phyloP scores from a whole-genome alignment of 768 basidiomycete species.

The Terana coerulea region DNA sequence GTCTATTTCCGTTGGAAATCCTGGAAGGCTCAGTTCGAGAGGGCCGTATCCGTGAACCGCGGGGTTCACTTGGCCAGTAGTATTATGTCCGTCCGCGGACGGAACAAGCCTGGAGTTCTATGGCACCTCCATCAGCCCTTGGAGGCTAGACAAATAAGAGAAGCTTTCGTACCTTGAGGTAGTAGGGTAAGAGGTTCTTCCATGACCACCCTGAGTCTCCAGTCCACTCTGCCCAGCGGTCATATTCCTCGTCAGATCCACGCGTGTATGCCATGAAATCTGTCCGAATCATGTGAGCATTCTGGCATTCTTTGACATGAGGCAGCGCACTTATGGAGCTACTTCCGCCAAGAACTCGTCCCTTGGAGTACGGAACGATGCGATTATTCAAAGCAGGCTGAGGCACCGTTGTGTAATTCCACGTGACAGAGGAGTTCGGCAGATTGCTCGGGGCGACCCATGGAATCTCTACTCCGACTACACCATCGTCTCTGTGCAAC shows the following conservation, averaged over 20 bases:
- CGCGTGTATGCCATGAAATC: conserved; percentile 24
- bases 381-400: conserved; percentile 21
- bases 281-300: background rate
- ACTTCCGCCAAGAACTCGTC: conserved; percentile 22
- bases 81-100: conserved; percentile 19
- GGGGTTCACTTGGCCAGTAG: conserved; percentile 20
- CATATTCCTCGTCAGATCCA: conserved; percentile 20
- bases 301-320: background rate
- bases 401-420: conserved; percentile 26
- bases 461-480: conserved; percentile 15
- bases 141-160: background rate
- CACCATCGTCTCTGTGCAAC: conserved; percentile 14
- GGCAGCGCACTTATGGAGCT: conserved; percentile 21
- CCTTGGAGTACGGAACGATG: conserved; percentile 19
- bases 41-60: conserved; percentile 14
- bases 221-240: conserved; percentile 20
- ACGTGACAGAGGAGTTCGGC: conserved; percentile 19
- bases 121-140: background rate
- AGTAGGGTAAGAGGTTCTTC: conserved; percentile 14
- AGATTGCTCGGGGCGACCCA: conserved; percentile 12
- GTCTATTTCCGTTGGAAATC: conserved; percentile 10
- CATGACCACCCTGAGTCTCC: conserved; percentile 26
- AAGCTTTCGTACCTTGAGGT: conserved; percentile 1
- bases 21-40: conserved; percentile 9
- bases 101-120: conserved; percentile 16